These are phyloP conservation scores for Fonticula alba DNA, from an alignment of 78 protist species.

Conservation along the genomic window DNA sequence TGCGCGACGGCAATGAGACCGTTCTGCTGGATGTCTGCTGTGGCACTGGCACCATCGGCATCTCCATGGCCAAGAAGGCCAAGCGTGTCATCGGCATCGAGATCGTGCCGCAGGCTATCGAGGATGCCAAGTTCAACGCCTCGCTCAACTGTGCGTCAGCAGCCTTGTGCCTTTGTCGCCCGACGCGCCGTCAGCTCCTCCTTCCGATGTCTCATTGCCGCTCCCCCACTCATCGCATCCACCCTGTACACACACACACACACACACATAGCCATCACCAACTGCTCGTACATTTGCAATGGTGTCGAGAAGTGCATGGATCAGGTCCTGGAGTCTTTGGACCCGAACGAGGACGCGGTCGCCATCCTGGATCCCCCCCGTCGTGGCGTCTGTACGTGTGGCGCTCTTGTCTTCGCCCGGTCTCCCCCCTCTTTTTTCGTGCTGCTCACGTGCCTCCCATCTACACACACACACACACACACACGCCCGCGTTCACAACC, in stretches of 20 bases:
- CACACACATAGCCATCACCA: slow-evolving; percentile 9
- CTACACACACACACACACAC: not conserved
- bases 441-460: not conserved
- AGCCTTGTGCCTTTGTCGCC: too few relatives aligned
- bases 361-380: slow-evolving; percentile 5
- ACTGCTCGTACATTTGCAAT: slow-evolving; percentile 26
- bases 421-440: not conserved
- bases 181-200: too few relatives aligned
- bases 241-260: too few relatives aligned
- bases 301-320: slow-evolving; percentile 28
- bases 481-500: not conserved
- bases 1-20: not conserved
- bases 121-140: slow-evolving; percentile 60
- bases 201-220: too few relatives aligned
- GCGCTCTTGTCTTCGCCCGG: not conserved
- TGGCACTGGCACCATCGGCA: slow-evolving; percentile 86
- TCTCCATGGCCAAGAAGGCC: slow-evolving; percentile 26
- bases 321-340: not conserved
- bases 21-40: slow-evolving; percentile 71
- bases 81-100: slow-evolving; percentile 62
- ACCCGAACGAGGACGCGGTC: not conserved
- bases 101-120: slow-evolving; percentile 34
- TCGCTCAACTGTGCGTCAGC: slow-evolving; percentile 21
- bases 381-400: slow-evolving; percentile 3
- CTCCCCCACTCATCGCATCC: too few relatives aligned